phyloP scores from a whole-genome alignment of 345 rosid species.

The Rhizophora apiculata region DNA sequence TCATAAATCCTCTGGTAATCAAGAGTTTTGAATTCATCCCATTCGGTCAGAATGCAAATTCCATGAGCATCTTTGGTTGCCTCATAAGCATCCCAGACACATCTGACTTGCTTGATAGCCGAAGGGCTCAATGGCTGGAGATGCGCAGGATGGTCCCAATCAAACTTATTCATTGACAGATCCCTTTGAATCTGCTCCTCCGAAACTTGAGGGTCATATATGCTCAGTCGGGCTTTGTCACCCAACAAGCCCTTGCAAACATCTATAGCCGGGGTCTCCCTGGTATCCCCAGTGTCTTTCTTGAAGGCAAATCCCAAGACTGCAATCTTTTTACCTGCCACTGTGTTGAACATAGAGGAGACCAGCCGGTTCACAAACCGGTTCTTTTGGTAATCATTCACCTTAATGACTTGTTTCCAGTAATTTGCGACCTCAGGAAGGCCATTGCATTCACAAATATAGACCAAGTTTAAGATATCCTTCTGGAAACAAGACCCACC shows the following conservation, averaged over 20 bases:
- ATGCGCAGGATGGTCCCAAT: slow-evolving; percentile 8
- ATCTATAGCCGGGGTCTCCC: slow-evolving; percentile 9
- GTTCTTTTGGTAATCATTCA: slow-evolving; percentile 14
- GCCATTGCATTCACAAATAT: slow-evolving; percentile 13
- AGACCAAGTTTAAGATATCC: slow-evolving; percentile 10
- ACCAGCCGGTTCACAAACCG: slow-evolving; percentile 13
- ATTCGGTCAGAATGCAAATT: slow-evolving; percentile 3
- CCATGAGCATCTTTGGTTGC: slow-evolving; percentile 9
- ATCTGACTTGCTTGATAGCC: not conserved
- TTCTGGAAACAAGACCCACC: slow-evolving; percentile 17
- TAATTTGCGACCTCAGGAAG: slow-evolving; percentile 15
- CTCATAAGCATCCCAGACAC: slow-evolving; percentile 8
- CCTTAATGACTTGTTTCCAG: slow-evolving; percentile 15
- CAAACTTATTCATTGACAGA: slow-evolving; percentile 8
- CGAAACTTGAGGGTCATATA: slow-evolving; percentile 5
- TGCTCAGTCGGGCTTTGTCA: slow-evolving; percentile 3
- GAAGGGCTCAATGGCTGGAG: slow-evolving; percentile 9
- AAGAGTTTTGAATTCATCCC: slow-evolving; percentile 8
- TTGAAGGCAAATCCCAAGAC: slow-evolving; percentile 12
- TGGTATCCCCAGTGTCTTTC: slow-evolving; percentile 12
- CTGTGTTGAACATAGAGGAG: slow-evolving; percentile 12
- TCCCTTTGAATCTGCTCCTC: slow-evolving; percentile 5
- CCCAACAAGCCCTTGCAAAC: slow-evolving; percentile 13
- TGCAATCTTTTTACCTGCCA: slow-evolving; percentile 10
- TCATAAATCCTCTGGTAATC: slow-evolving; percentile 6